These are phyloP conservation scores for Oxytropis ochrocephala DNA, from an alignment of 306 rosid species.

Conservation along the genomic window DNA sequence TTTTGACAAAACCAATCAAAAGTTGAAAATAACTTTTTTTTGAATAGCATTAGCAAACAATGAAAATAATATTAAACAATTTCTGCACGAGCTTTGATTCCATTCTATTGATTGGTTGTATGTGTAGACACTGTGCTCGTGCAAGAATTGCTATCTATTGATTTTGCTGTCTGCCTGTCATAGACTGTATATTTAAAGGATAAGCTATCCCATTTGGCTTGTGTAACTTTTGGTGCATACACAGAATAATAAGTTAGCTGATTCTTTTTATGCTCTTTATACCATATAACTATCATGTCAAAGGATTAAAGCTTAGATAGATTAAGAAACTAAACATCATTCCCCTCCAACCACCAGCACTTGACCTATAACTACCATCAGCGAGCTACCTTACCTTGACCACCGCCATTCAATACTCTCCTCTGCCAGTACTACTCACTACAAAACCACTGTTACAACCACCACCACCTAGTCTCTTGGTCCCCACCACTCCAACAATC, in stretches of 20 bases:
- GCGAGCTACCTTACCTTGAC: background rate
- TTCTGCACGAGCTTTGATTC: background rate
- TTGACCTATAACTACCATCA: background rate
- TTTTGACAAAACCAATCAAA: background rate
- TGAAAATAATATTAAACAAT: background rate
- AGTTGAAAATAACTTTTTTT: background rate
- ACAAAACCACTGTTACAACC: background rate
- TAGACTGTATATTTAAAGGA: background rate
- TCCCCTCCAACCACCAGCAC: background rate
- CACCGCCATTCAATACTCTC: background rate
- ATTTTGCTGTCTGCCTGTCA: background rate
- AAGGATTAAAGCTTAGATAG: background rate
- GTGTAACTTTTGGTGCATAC: background rate
- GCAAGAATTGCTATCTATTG: background rate
- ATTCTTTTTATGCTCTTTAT: background rate
- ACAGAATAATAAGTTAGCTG: background rate
- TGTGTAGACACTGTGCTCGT: background rate
- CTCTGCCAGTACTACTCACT: background rate
- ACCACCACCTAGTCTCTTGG: background rate
- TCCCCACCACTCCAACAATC: background rate
- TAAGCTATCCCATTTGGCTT: background rate
- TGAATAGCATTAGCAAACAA: too few species aligned
- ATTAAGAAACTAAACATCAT: background rate
- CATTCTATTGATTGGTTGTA: background rate
- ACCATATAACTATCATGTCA: background rate